Evolutionary conservation across 2,329 filamentous ascomycete genomes (phyloP).

Genomic region (Aspergillus candidus): DNA sequence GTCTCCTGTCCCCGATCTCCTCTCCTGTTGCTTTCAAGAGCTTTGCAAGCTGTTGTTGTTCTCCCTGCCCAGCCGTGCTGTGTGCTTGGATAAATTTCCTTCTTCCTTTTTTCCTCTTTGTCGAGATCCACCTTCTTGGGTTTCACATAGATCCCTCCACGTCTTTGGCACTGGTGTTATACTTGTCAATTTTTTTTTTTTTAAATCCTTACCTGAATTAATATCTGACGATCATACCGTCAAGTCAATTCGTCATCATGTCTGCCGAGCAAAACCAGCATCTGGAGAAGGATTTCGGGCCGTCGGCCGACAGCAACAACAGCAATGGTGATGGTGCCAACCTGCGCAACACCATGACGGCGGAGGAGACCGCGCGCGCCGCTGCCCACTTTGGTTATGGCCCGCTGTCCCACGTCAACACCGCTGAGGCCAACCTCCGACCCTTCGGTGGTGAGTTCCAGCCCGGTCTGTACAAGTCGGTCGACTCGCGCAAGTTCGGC

Average conservation of each 20-base stretch:
- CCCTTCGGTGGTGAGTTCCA: slow-evolving; percentile 70
- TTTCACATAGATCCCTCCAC: slow-evolving; percentile 13
- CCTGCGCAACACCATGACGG: slow-evolving; percentile 33
- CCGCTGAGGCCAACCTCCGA: slow-evolving; percentile 43
- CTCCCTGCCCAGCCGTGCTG: slow-evolving; percentile 26
- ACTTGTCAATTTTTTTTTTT: slow-evolving; percentile 8
- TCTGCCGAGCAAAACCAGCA: slow-evolving; percentile 19
- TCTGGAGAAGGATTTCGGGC: slow-evolving; percentile 29
- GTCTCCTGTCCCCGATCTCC: slow-evolving; percentile 6
- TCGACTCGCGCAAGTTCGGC: slow-evolving; percentile 63
- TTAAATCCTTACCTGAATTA: slow-evolving; percentile 1
- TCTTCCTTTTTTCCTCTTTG: slow-evolving; percentile 5
- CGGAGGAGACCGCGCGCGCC: slow-evolving; percentile 39
- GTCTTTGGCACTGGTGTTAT: slow-evolving; percentile 16
- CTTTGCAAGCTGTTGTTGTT: slow-evolving; percentile 8
- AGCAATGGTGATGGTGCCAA: slow-evolving; percentile 6
- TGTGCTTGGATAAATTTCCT: slow-evolving; percentile 13
- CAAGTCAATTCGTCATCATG: slow-evolving; percentile 16
- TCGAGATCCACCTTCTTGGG: slow-evolving; percentile 14
- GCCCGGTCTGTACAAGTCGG: slow-evolving; percentile 61
- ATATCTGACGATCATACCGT: background rate
- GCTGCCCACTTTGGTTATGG: slow-evolving; percentile 46
- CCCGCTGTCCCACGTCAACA: slow-evolving; percentile 47
- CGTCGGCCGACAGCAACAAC: slow-evolving; percentile 10
- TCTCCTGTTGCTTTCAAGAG: background rate